Evolutionary conservation across 179 eudicot species (phyloP), one percentile per base, ranked within the genome.

Genomic region (Vitellaria paradoxa): DNA sequence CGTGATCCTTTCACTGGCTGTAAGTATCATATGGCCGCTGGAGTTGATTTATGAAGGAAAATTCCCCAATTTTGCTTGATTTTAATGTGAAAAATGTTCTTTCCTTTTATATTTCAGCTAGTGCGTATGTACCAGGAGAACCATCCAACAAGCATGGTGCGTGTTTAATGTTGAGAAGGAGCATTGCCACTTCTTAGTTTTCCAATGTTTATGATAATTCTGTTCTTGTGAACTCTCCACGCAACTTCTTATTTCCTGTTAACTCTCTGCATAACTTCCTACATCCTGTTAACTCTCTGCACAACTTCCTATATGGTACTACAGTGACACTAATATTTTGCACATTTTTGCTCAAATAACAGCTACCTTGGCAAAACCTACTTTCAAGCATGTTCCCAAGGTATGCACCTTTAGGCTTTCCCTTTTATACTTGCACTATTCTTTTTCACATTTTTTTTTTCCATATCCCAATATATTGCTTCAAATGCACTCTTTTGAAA

Each of bases 1-100:
- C 86, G 94, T 75, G 99, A 96, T 85, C 99, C 99, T 57, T 96
- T 75, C 78, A 96, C 99, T 76, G 99, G 99, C 67, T 81, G 99
- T 96, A 83, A 91, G 94, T 80, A 65, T 71, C 56, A 56, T 7
- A 47, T 30, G 9, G 76, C 40, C 47, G 21, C 37, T 65, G 59
- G 21, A 17, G 57, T 70, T 72, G 37, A 24, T 56, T 18, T 59
- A 70, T 65, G 60, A 47, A 40, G 24, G 59, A 10, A 56, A 46
- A 23, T 59, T 81, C 60, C 24, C 8, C 11, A 53, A 37, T 72
- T 59, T 37, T 57, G 68, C 55, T 75, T 80, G 24, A 26, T 76
- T 46, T 80, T 56, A 8, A 64, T 72, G 26, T 65, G 49, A 72
- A 55, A 13, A 47, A 42, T 66, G 11, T 62, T 40, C 37, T 60